A percentile compares a stretch with the other conserved stretches of the same genome.
Conservation (phyloP, 805 yeast species). For the Diddensiella santjacobensis region DNA sequence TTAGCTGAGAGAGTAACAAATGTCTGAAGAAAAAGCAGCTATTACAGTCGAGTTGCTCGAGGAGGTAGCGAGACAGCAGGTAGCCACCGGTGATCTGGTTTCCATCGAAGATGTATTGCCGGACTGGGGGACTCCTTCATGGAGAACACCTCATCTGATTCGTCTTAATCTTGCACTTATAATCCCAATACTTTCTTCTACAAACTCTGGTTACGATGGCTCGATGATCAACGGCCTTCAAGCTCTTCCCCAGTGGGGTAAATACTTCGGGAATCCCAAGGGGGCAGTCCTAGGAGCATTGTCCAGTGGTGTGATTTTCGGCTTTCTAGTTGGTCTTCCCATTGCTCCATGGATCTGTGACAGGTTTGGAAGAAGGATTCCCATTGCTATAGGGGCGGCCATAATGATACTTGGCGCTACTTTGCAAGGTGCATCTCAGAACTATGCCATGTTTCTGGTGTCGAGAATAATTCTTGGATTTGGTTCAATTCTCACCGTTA, state of each 20-base stretch:
- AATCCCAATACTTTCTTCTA: constrained; percentile 13
- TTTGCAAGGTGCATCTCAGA: constrained; percentile 39
- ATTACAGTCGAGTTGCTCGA: background rate
- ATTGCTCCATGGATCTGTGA: constrained; percentile 61
- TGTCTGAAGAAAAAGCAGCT: background rate
- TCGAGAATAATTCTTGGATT: constrained; percentile 68
- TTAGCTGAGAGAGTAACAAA: background rate
- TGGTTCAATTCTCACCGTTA: constrained; percentile 72
- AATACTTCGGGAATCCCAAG: constrained; percentile 13
- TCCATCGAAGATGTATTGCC: background rate
- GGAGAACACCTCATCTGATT: constrained; percentile 12
- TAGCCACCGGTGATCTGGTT: background rate
- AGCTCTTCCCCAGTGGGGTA: constrained; percentile 25
- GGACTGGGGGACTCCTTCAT: constrained; percentile 7
- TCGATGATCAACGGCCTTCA: constrained; percentile 21
- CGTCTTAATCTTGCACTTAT: constrained; percentile 14
- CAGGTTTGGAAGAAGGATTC: constrained; percentile 56
- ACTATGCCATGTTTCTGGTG: constrained; percentile 61
- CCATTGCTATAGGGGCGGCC: constrained; percentile 51
- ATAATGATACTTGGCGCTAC: constrained; percentile 57
- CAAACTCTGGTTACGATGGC: constrained; percentile 19
- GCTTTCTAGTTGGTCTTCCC: constrained; percentile 69
- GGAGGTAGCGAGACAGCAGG: background rate
- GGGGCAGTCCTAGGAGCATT: constrained; percentile 19
- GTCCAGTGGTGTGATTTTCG: constrained; percentile 36